Evolutionary conservation across 2,329 filamentous ascomycete genomes (phyloP), one percentile per base, ranked within the genome.

Genomic region (Xylariaceae sp.): DNA sequence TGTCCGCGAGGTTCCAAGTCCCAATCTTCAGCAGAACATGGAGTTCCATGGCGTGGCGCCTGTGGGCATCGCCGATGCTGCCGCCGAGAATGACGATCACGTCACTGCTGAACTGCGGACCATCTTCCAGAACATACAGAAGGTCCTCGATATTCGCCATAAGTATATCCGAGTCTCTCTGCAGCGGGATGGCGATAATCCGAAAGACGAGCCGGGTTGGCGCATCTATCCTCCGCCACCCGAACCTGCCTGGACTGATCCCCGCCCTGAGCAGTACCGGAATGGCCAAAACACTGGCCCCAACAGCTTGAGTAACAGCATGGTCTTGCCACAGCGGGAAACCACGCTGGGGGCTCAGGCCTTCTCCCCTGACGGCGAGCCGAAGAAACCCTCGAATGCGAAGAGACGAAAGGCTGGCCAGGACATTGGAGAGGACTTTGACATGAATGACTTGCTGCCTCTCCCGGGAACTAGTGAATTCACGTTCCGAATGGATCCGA

Each of bases 391-490:
- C 17, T 64, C 21, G 7, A 11, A 11, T 24, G 21, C 68, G 7
- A 82, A 77, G 55, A 81, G 66, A 50, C 78, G 90, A 52, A 97
- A 96, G 62, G 85, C 86, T 51, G 90, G 90, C 3, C 77, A 90
- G 51, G 79, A 94, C 56, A 88, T 97, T 54, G 92, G 92, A 9
- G 86, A 89, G 56, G 90, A 97, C 59, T 98, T 98, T 57, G 74
- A 87, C 44, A 76, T 95, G 59, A 74, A 83, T 2, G 86, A 95
- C 49, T 60, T 87, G 21, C 61, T 85, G 36, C 88, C 89, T 0
- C 65, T 94, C 2, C 88, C 90, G 0, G 74, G 70, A 3, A 61
- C 76, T 18, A 81, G 82, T 31, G 76, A 82, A 44, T 81, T 87
- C 76, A 76, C 74, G 0, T 98, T 85, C 61, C 76, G 75, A 42